These are phyloP conservation scores for Crucibulum laeve DNA, from an alignment of 768 basidiomycete species.

Conservation along the genomic window DNA sequence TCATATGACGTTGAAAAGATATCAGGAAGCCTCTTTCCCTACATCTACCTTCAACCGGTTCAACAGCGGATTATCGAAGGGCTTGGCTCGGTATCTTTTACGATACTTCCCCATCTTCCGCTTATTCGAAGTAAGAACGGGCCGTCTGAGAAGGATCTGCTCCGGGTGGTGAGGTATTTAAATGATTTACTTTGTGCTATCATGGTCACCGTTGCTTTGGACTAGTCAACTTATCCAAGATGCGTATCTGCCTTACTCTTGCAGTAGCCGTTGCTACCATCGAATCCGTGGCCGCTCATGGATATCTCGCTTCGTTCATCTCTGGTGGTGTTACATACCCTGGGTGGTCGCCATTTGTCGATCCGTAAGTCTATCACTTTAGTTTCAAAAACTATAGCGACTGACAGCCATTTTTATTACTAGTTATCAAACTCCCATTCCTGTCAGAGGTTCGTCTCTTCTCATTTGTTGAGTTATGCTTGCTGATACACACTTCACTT, in stretches of 20 bases:
- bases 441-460: conserved; percentile 1
- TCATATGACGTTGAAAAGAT: too few relatives aligned
- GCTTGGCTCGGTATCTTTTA: background rate
- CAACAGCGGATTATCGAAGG: background rate
- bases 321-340: conserved; percentile 8
- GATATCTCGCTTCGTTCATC: conserved; percentile 8
- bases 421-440: conserved; percentile 6
- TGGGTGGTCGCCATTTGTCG: conserved; percentile 9
- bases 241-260: background rate
- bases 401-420: background rate
- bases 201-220: background rate
- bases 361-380: conserved; percentile 5
- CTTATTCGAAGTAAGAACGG: too few relatives aligned
- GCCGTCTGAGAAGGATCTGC: too few relatives aligned
- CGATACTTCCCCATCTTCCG: too few relatives aligned
- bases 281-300: conserved; percentile 6
- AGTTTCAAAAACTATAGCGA: background rate
- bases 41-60: too few relatives aligned
- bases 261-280: conserved; percentile 3
- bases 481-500: too few relatives aligned
- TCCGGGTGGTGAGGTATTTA: too few relatives aligned
- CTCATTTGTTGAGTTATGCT: background rate
- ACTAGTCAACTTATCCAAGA: background rate
- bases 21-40: too few relatives aligned
- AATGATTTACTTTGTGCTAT: background rate